Base-by-base conservation (phyloP, 805 yeast species). In the Vanderwaltozyma yarrowii region DNA sequence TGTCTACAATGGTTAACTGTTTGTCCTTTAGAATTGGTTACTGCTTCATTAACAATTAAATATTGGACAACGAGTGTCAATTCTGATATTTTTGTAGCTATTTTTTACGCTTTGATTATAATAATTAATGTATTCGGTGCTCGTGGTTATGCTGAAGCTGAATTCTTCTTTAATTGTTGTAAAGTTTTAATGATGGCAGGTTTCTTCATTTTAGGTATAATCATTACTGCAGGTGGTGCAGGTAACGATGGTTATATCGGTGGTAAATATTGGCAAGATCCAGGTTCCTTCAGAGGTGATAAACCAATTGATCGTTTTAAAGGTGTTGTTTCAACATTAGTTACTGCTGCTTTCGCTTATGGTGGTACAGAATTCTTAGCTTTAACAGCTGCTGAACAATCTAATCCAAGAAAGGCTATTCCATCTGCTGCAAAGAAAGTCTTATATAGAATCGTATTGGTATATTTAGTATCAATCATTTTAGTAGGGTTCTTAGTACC, bases 111-210 rank as follows among this genome's bases (percentile, higher is more conserved):
- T 10, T 56, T 75, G 7, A 64, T 76, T 23, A 47, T 70, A 11
- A 41, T 58, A 21, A 65, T 76, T 41, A 71, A 71, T 53, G 57
- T 70, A 24, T 66, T 71, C 44, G 78, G 78, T 42, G 72, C 74
- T n/a, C 62, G 59, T 33, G 76, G 76, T 42, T 74, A 72, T 43
- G 81, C 79, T 31, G 80, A 74, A 52, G 74, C 76, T 20, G 82
- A 76, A 51, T 71, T 82, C 42, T 68, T 74, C 54, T 78, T 81
- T 52, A 78, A 84, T 38, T 45, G 72, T 41, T 67, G 80, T 49
- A 83, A 82, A 56, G 72, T 80, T 19, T 58, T 77, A 30, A 76
- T 80, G 57, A 67, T 77, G 40, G 44, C 64, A n/a, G 81, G 80
- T 5, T 76, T 73, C 52, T 69, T 72, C 52, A 67, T 77, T 38